Base-by-base conservation (phyloP, 371 early-diverging fungal species). In the Lichtheimia hyalospora region DNA sequence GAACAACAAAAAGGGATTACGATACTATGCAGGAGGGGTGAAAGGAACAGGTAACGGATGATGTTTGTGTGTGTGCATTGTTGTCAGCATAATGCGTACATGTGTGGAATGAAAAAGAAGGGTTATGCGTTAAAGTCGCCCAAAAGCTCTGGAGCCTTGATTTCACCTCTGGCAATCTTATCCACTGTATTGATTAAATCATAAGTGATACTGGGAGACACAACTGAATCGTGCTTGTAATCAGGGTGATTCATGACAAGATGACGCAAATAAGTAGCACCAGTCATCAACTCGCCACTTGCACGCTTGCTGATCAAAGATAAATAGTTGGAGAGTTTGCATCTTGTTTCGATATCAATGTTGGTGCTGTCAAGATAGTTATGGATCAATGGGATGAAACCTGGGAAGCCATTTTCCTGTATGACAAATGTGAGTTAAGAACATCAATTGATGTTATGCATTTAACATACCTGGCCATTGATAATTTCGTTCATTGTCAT, bases 401-500 rank as follows among this genome's bases (percentile, higher is more conserved):
- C 96, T n/a, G 90, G 84, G 81, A 96, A 96, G 20, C 84, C 87
- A 18, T 73, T 71, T 10, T 69, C 76, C 79, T 85, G 56, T 28
- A 64, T 58, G 57, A 62, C 34, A 43, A 34, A 52, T 52, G 13
- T 18, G 63, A 34, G 18, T 46, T 34, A 66, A 41, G 58, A 27
- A 15, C 23, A 24, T 20, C 21, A 13, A 5, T 14, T 8, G 24
- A 3, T 2, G 5, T 46, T 7, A 46, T 21, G 12, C 13, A 0
- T 25, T 25, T 21, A 18, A 7, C 46, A 18, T 46, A 46, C 46
- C 46, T 89, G 88, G 48, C 99, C 99, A 67, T 96, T 96, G 65
- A 99, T 89, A 60, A 99, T 98, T 60, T 96, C 95, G 67, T 96
- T 76, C 25, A 98, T 84, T 3, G 97, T 88, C 85, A 96, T 90